These are phyloP conservation scores for Pleurotus eryngii DNA, from an alignment of 768 basidiomycete species.

Conservation along the genomic window DNA sequence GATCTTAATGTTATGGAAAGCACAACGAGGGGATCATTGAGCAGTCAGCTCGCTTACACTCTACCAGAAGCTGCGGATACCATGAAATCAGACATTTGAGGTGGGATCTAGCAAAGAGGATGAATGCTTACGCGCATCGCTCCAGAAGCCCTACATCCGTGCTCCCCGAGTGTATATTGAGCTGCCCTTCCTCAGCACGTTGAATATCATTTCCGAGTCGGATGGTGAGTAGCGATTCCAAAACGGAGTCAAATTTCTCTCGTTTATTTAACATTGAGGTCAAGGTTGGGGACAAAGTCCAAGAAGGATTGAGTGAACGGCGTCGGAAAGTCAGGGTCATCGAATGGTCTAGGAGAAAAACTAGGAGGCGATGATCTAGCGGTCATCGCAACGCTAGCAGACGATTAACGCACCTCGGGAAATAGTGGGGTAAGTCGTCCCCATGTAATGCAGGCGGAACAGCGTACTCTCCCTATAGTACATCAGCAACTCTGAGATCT, in stretches of 20 bases:
- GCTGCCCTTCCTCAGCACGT: constrained; percentile 11
- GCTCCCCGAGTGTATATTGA: neutral
- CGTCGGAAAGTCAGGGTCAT: constrained; percentile 31
- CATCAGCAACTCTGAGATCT: neutral
- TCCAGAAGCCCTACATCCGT: neutral
- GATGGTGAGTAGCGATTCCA: constrained; percentile 28
- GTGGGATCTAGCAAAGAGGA: neutral
- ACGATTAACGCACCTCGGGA: constrained; percentile 30
- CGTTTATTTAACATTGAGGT: constrained; percentile 29
- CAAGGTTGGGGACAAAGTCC: constrained; percentile 28
- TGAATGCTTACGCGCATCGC: neutral
- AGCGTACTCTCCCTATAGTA: constrained; percentile 36
- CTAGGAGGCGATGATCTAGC: neutral
- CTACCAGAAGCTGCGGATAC: neutral
- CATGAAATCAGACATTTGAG: neutral
- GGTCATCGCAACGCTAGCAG: neutral
- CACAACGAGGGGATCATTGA: neutral
- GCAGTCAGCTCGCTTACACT: neutral
- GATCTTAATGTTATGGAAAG: too few relatives aligned
- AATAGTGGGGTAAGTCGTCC: constrained; percentile 37
- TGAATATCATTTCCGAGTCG: constrained; percentile 45
- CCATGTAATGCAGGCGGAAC: constrained; percentile 40
- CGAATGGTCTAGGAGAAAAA: constrained; percentile 22
- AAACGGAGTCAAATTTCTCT: constrained; percentile 31
- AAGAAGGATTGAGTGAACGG: constrained; percentile 37